Evolutionary conservation across 306 rosid genomes (phyloP).

Genomic region (Cucumis hystrix): DNA sequence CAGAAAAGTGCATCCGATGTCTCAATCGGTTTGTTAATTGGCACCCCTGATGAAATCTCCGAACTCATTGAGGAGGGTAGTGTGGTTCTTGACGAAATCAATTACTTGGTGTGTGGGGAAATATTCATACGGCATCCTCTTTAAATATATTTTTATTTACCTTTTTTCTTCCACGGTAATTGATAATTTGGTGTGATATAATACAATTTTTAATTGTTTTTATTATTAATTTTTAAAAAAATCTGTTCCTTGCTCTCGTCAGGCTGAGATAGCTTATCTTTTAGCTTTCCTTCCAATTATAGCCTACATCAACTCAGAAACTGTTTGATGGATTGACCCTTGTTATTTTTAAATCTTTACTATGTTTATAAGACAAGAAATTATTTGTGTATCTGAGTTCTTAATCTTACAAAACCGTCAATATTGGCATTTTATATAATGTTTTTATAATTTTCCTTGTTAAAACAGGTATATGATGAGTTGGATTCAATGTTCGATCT

Average conservation of each 20-base stretch:
- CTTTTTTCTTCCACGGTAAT: not conserved
- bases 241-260: not conserved
- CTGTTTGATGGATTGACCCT: not conserved
- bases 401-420: not conserved
- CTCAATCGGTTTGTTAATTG: constrained; percentile 13
- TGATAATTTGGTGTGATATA: not conserved
- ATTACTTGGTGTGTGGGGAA: constrained; percentile 15
- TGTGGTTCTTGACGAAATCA: constrained; percentile 6
- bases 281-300: not conserved
- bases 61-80: constrained; percentile 15
- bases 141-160: not conserved
- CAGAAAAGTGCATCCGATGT: not conserved
- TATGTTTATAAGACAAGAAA: not conserved
- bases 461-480: constrained; percentile 2
- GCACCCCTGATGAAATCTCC: constrained; percentile 12
- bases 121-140: not conserved
- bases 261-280: not conserved
- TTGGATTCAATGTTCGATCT: not conserved
- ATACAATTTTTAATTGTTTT: not conserved
- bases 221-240: too few species aligned
- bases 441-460: not conserved
- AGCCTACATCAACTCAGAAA: not conserved
- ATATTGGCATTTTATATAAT: not conserved
- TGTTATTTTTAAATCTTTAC: not conserved
- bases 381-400: not conserved